Percentiles rank a stretch among this genome's conserved stretches.
Evolutionary conservation across 441 rosid species (phyloP).

Genomic region (Jatropha multifida): DNA sequence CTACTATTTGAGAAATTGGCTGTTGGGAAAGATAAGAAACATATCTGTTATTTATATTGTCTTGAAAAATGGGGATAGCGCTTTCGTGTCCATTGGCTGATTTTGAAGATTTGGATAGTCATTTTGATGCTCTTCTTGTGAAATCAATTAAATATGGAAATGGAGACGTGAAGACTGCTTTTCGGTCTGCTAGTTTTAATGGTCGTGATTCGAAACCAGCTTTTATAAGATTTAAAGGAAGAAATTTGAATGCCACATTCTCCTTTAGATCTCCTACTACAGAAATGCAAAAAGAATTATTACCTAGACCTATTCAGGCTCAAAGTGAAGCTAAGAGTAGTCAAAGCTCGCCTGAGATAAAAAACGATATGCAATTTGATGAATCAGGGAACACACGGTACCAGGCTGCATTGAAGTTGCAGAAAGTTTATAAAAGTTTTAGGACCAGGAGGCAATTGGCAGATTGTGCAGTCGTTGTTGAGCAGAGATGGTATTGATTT

Average conservation of each 20-base stretch:
- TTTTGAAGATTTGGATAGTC: conserved; percentile 43
- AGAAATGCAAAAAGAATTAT: conserved; percentile 27
- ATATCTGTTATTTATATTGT: background rate
- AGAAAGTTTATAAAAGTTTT: conserved; percentile 92
- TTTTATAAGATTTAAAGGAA: conserved; percentile 52
- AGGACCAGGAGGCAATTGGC: conserved; percentile 89
- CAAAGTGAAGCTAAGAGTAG: conserved; percentile 23
- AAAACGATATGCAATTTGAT: conserved; percentile 18
- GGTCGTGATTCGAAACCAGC: conserved; percentile 36
- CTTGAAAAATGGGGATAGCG: conserved; percentile 42
- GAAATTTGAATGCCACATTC: conserved; percentile 47
- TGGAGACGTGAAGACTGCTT: conserved; percentile 32
- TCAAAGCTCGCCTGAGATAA: conserved; percentile 20
- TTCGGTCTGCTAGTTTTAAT: conserved; percentile 51
- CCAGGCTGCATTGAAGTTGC: conserved; percentile 74
- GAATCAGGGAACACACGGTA: conserved; percentile 21
- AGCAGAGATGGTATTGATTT: conserved; percentile 73
- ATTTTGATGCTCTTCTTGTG: conserved; percentile 45
- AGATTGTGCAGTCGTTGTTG: conserved; percentile 91
- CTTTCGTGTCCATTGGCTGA: conserved; percentile 46
- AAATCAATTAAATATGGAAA: conserved; percentile 49
- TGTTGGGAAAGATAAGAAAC: background rate
- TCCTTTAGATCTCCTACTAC: conserved; percentile 37
- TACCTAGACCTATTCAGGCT: conserved; percentile 21
- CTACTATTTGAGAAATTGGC: background rate